These are phyloP conservation scores for Primulina huaijiensis DNA, from an alignment of 257 asterid genomes.

Conservation along the genomic window DNA sequence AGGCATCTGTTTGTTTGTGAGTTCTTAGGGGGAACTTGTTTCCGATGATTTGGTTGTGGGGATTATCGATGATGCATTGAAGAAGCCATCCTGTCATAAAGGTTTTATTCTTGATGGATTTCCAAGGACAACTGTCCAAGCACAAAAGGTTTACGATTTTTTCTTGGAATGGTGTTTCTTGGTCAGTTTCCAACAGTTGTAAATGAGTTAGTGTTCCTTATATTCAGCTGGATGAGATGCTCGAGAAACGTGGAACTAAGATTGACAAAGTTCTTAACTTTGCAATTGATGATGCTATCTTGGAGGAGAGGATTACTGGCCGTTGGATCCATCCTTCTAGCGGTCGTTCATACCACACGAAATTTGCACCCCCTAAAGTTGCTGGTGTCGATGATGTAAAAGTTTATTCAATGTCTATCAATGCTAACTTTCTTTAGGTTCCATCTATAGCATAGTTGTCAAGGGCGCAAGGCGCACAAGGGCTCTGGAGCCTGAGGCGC, in stretches of 20 bases:
- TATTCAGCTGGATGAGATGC: constrained; percentile 93
- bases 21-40: constrained; percentile 82
- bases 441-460: neutral
- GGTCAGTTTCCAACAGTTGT: neutral
- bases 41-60: constrained; percentile 95
- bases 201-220: constrained; percentile 10
- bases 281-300: constrained; percentile 87
- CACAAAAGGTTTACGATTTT: constrained; percentile 61
- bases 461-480: no score
- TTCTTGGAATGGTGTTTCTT: constrained; percentile 19
- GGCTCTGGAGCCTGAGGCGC: no score
- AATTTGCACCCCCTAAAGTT: constrained; percentile 80
- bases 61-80: constrained; percentile 84
- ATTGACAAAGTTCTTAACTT: constrained; percentile 90
- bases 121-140: constrained; percentile 92
- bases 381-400: constrained; percentile 84
- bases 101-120: constrained; percentile 99
- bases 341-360: constrained; percentile 81
- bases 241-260: constrained; percentile 70
- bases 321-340: constrained; percentile 99
- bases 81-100: constrained; percentile 87
- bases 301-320: constrained; percentile 94
- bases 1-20: constrained; percentile 15
- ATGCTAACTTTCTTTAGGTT: neutral
- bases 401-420: neutral